A percentile compares a stretch with the other conserved stretches of the same genome.
phyloP scores from a whole-genome alignment of 371 early-diverging fungal species.

The Syncephalis plumigaleata region DNA sequence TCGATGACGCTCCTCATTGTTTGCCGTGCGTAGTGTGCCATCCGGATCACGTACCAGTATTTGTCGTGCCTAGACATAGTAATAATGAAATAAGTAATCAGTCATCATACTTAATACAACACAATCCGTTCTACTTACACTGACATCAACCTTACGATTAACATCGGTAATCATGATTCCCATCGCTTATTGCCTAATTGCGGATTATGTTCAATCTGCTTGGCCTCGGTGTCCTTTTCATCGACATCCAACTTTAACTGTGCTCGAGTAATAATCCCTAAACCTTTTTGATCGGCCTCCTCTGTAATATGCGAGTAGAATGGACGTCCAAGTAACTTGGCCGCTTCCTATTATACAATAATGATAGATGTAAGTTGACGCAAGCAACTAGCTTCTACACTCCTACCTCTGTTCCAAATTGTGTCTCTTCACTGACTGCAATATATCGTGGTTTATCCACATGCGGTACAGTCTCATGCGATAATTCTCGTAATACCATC shows the following conservation, averaged over 20 bases:
- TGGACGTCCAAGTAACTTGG: constrained; percentile 50
- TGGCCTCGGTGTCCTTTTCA: constrained; percentile 9
- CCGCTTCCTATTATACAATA: constrained; percentile 43
- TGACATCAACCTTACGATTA: constrained; percentile 4
- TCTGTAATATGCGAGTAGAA: constrained; percentile 47
- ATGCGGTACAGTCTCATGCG: constrained; percentile 36
- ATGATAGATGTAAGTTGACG: background rate
- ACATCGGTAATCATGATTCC: constrained; percentile 14
- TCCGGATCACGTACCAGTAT: constrained; percentile 14
- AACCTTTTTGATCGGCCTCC: constrained; percentile 18
- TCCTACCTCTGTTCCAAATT: constrained; percentile 35
- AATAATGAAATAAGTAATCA: too few species aligned
- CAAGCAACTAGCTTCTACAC: background rate
- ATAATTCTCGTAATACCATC: constrained; percentile 28
- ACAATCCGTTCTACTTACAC: background rate
- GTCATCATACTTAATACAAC: too few species aligned
- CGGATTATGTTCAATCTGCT: too few species aligned
- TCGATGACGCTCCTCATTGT: background rate
- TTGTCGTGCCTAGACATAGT: constrained; percentile 2
- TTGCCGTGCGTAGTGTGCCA: constrained; percentile 11
- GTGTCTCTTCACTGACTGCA: constrained; percentile 54
- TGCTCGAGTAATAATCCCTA: constrained; percentile 15
- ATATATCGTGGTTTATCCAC: constrained; percentile 63
- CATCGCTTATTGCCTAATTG: constrained; percentile 9
- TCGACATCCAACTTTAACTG: constrained; percentile 6